Conservation (phyloP, 768 basidiomycete genomes). For the Calocybe indica region DNA sequence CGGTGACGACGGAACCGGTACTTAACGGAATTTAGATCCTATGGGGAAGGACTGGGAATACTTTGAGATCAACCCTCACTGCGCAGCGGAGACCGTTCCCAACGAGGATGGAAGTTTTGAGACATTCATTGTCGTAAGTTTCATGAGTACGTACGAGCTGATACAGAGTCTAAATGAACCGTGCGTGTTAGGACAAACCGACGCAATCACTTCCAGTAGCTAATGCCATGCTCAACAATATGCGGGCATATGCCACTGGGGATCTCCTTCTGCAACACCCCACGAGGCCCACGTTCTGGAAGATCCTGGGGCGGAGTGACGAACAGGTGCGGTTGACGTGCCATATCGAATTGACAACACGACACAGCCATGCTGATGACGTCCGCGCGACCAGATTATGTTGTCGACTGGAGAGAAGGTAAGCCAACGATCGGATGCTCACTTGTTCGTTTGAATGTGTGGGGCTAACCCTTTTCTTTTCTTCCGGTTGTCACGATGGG, state of each 20-base stretch:
- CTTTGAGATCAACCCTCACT: conserved; percentile 1
- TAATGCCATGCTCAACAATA: conserved; percentile 26
- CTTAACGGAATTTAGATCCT: no score
- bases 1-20: no score
- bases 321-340: conserved; percentile 20
- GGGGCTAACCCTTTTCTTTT: background rate
- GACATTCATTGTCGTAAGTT: conserved; percentile 3
- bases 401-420: conserved; percentile 36
- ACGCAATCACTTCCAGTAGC: conserved; percentile 6
- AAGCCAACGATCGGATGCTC: background rate
- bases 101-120: conserved; percentile 5
- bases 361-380: no score
- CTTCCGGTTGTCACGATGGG: background rate
- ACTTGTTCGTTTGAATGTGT: no score
- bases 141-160: background rate
- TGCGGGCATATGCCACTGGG: conserved; percentile 29
- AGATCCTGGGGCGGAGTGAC: conserved; percentile 27
- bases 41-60: conserved; percentile 6
- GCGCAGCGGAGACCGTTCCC: background rate
- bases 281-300: conserved; percentile 24
- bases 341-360: no score
- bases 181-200: background rate
- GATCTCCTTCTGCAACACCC: conserved; percentile 39
- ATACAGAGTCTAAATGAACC: background rate
- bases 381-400: conserved; percentile 18